Conservation (phyloP, 129 eudicot species). For the Flaveria ramosissima region DNA sequence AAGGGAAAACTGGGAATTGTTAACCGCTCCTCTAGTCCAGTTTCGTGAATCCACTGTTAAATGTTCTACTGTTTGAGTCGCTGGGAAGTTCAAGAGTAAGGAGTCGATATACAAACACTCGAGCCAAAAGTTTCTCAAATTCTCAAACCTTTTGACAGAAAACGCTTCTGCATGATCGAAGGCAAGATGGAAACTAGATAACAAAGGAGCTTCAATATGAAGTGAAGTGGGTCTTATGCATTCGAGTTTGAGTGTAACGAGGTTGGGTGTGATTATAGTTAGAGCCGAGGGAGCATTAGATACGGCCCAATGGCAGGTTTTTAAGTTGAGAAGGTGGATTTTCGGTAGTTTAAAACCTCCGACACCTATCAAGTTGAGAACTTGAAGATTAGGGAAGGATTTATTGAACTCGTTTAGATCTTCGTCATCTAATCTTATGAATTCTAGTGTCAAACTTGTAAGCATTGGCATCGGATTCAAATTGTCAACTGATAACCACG, state of each 20-base stretch:
- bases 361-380: conserved; percentile 66
- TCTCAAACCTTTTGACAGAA: conserved; percentile 33
- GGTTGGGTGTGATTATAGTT: conserved; percentile 57
- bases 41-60: conserved; percentile 44
- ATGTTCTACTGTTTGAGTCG: conserved; percentile 35
- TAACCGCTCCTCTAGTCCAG: conserved; percentile 23
- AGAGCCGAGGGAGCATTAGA: conserved; percentile 62
- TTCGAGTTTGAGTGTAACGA: conserved; percentile 49
- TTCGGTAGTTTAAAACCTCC: conserved; percentile 68
- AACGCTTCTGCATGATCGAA: conserved; percentile 45
- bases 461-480: conserved; percentile 56
- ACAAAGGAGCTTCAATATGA: conserved; percentile 52
- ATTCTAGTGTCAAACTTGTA: conserved; percentile 64
- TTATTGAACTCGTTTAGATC: conserved; percentile 50
- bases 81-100: conserved; percentile 38
- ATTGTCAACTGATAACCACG: conserved; percentile 69
- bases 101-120: conserved; percentile 43
- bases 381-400: conserved; percentile 59
- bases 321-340: conserved; percentile 50
- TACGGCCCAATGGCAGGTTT: conserved; percentile 55
- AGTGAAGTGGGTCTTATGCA: conserved; percentile 54
- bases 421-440: conserved; percentile 69
- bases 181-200: conserved; percentile 52
- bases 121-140: conserved; percentile 48
- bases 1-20: conserved; percentile 39